phyloP scores from a whole-genome alignment of 2,329 filamentous ascomycete genomes.

The Pestalotiopsis sp. region DNA sequence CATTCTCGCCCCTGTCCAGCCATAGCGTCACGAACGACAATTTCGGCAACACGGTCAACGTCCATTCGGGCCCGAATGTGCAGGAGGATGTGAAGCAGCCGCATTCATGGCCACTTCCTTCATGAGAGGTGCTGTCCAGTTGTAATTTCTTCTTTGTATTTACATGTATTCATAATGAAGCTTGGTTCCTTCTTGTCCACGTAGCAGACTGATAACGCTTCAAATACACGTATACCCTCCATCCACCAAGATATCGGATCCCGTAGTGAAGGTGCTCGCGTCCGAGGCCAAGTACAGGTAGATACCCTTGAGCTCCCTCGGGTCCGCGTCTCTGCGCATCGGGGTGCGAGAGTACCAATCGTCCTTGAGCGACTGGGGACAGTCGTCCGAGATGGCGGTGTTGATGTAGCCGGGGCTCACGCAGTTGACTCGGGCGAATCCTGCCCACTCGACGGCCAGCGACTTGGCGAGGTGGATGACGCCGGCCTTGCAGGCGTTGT shows the following conservation, averaged over 20 bases:
- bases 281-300: conserved; percentile 85
- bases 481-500: conserved; percentile 71
- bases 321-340: conserved; percentile 67
- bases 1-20: too few relatives aligned
- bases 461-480: conserved; percentile 57
- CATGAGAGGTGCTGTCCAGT: too few relatives aligned
- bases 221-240: conserved; percentile 68
- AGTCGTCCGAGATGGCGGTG: conserved; percentile 70
- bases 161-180: too few relatives aligned
- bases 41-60: too few relatives aligned
- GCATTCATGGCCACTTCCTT: too few relatives aligned
- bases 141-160: too few relatives aligned
- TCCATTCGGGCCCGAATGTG: too few relatives aligned
- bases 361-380: not conserved
- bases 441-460: conserved; percentile 75
- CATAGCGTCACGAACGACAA: too few relatives aligned
- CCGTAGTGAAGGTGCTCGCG: conserved; percentile 82
- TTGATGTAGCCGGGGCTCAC: conserved; percentile 77
- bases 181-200: too few relatives aligned
- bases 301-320: conserved; percentile 78
- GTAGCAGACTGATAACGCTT: conserved; percentile 5
- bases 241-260: conserved; percentile 73
- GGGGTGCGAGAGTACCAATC: conserved; percentile 69
- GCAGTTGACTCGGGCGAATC: conserved; percentile 68
- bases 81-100: too few relatives aligned